Evolutionary conservation across 495 filamentous ascomycete genomes (phyloP).

Genomic region (Hyaloscypha variabilis): DNA sequence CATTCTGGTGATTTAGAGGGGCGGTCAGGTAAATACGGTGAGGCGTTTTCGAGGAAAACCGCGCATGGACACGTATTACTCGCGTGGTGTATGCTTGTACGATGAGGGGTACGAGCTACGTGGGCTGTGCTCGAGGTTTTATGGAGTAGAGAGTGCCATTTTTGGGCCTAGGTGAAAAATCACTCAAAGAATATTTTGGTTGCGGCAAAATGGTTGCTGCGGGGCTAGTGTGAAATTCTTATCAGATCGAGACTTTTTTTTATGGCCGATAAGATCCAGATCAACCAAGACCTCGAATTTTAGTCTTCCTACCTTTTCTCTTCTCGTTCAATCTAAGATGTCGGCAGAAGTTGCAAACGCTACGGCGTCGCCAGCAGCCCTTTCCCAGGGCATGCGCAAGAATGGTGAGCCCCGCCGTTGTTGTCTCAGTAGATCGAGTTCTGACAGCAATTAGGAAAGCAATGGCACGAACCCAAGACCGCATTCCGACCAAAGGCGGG

Average conservation of each 20-base stretch:
- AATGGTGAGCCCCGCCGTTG: constrained; percentile 54
- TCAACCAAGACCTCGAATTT: background rate
- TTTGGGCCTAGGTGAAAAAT: constrained; percentile 3
- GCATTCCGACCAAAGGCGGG: constrained; percentile 86
- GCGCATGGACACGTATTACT: background rate
- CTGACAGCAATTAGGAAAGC: constrained; percentile 68
- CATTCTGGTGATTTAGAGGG: constrained; percentile 20
- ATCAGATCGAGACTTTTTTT: constrained; percentile 17
- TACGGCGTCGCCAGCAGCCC: background rate
- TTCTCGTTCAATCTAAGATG: constrained; percentile 12
- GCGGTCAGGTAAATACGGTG: constrained; percentile 14
- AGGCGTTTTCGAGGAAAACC: background rate
- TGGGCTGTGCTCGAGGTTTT: background rate
- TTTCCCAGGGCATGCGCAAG: constrained; percentile 55
- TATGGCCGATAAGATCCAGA: constrained; percentile 20
- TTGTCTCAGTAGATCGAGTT: constrained; percentile 12
- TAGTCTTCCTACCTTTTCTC: background rate
- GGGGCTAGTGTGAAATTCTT: constrained; percentile 14
- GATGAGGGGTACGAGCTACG: background rate
- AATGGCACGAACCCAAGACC: constrained; percentile 83
- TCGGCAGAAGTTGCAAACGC: constrained; percentile 19
- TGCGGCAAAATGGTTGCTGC: background rate
- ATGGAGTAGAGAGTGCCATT: background rate
- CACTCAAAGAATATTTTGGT: constrained; percentile 9
- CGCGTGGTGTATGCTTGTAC: background rate